Evolutionary conservation across 176 grass and related monocot species (phyloP).

Genomic region (Carex kokanica): DNA sequence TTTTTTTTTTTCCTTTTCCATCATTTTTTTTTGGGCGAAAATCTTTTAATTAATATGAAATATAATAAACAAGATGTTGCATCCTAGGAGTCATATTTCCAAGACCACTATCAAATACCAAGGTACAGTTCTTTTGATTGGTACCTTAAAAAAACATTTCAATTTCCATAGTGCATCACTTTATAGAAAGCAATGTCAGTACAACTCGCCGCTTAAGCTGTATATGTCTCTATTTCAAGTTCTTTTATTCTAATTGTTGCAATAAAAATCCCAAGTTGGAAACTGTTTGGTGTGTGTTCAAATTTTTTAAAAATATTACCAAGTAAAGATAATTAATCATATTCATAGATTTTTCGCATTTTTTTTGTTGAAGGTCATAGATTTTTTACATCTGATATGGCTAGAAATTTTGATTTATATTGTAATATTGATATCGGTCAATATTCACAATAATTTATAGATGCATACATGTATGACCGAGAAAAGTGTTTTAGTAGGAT

Average conservation of each 20-base stretch:
- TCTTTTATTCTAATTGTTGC: background rate
- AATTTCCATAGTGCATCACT: slow-evolving; percentile 21
- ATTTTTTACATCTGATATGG: too few species aligned
- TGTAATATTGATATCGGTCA: too few species aligned
- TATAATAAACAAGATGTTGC: slow-evolving; percentile 19
- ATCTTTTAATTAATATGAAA: background rate
- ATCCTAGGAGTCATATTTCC: slow-evolving; percentile 23
- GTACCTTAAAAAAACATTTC: background rate
- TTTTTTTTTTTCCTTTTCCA: too few species aligned
- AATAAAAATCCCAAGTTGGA: background rate
- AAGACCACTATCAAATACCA: slow-evolving; percentile 21
- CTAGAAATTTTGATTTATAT: too few species aligned
- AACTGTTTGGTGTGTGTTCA: background rate
- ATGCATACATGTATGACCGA: too few species aligned
- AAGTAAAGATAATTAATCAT: too few species aligned
- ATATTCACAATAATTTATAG: too few species aligned
- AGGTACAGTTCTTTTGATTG: background rate
- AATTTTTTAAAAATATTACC: too few species aligned
- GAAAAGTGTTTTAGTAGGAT: too few species aligned
- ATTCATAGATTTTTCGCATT: too few species aligned
- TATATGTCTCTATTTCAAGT: too few species aligned
- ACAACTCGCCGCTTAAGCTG: background rate
- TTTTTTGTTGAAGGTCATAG: too few species aligned
- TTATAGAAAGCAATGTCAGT: background rate
- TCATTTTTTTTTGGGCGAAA: background rate